Conservation (phyloP, 2,329 filamentous ascomycete genomes). For the Cladosporium halotolerans region DNA sequence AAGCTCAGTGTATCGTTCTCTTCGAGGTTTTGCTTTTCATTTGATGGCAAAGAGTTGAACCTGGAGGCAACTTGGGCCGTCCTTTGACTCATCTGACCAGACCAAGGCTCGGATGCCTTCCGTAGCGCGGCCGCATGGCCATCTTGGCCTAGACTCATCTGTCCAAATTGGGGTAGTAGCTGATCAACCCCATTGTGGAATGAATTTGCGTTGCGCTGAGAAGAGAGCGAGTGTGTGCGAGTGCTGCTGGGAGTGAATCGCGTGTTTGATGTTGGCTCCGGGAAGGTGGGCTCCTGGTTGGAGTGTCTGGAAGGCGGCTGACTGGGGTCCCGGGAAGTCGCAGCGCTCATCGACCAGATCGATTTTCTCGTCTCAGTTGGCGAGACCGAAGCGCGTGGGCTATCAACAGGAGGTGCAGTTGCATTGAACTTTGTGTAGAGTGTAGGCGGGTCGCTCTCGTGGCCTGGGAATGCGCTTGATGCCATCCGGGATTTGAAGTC, state of each 20-base stretch:
- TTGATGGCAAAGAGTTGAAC: not conserved
- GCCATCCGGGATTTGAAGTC: not conserved
- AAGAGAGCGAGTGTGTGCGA: conserved; percentile 41
- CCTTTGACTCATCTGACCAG: not conserved
- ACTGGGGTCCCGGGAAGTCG: conserved; percentile 47
- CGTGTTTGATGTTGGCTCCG: conserved; percentile 3
- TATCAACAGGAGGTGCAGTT: conserved; percentile 20
- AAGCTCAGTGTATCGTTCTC: conserved; percentile 19
- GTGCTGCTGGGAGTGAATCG: conserved; percentile 19
- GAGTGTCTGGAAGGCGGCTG: conserved; percentile 52
- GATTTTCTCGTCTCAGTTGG: conserved; percentile 7
- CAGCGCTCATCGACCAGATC: not conserved
- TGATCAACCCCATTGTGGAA: conserved; percentile 36
- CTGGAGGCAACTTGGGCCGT: not conserved
- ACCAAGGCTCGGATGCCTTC: conserved; percentile 3
- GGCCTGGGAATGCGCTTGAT: conserved; percentile 14
- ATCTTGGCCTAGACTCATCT: conserved; percentile 14
- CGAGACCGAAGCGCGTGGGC: conserved; percentile 16
- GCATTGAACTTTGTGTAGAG: conserved; percentile 32
- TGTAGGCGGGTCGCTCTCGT: conserved; percentile 22
- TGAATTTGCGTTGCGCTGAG: conserved; percentile 39
- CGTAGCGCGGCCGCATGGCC: conserved; percentile 6
- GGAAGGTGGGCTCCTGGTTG: conserved; percentile 27
- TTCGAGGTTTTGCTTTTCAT: conserved; percentile 15
- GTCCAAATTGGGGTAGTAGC: conserved; percentile 30